Evolutionary conservation across 352 stramenopile species (phyloP).

Genomic region (Phytophthora cactorum): DNA sequence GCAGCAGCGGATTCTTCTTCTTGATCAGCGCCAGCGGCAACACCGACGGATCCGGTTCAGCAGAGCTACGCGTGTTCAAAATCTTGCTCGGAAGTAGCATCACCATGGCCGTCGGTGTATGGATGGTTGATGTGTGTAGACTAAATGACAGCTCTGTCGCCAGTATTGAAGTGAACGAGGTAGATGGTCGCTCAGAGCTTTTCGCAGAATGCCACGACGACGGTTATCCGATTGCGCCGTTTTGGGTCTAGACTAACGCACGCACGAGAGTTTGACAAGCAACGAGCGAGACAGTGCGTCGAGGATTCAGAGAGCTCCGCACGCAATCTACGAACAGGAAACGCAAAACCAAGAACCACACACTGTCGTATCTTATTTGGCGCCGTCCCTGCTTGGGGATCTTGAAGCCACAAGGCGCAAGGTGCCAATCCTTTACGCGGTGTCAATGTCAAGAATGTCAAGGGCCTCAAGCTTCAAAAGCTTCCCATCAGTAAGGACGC

Average conservation of each 20-base stretch:
- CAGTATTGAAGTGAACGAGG: constrained; percentile 20
- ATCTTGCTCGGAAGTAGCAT: not conserved
- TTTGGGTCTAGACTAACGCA: constrained; percentile 28
- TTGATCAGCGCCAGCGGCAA: constrained; percentile 37
- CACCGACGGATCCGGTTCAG: constrained; percentile 12
- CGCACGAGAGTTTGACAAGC: constrained; percentile 19
- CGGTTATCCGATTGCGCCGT: constrained; percentile 15
- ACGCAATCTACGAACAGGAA: constrained; percentile 8
- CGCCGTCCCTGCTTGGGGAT: constrained; percentile 11
- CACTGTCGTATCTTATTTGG: constrained; percentile 17
- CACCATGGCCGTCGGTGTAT: not conserved
- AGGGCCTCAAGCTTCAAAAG: constrained; percentile 2
- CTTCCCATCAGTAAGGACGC: constrained; percentile 2
- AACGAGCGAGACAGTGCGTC: constrained; percentile 21
- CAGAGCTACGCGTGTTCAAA: not conserved
- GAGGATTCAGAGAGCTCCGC: constrained; percentile 13
- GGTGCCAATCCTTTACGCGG: constrained; percentile 20
- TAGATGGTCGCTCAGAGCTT: constrained; percentile 19
- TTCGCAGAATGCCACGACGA: constrained; percentile 32
- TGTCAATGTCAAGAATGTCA: constrained; percentile 13
- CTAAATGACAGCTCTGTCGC: not conserved
- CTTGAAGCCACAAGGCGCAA: constrained; percentile 13
- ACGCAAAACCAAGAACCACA: constrained; percentile 10
- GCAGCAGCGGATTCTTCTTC: constrained; percentile 39
- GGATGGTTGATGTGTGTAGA: not conserved